A percentile compares a stretch with the other conserved stretches of the same genome.
Evolutionary conservation across 208 protist genomes (phyloP).

Genomic region (Leishmania amazonensis): DNA sequence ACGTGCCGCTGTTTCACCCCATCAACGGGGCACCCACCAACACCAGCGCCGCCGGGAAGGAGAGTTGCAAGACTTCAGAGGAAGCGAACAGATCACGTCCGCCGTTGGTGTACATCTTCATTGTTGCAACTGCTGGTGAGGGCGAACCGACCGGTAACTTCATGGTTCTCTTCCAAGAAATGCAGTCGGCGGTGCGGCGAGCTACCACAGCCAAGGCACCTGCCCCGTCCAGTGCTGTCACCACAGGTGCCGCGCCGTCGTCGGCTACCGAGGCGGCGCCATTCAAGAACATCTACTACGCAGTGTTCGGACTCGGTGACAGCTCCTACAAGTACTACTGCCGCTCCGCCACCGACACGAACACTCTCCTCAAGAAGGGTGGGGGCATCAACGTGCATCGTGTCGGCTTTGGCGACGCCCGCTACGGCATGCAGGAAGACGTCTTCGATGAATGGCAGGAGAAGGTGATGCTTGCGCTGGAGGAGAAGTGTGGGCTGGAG

Average conservation of each 20-base stretch:
- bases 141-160: conserved; percentile 74
- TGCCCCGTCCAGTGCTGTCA: neutral
- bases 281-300: conserved; percentile 66
- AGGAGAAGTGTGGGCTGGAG: conserved; percentile 35
- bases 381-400: conserved; percentile 58
- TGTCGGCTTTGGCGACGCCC: conserved; percentile 66
- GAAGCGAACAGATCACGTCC: neutral
- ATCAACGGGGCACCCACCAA: neutral
- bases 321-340: conserved; percentile 97
- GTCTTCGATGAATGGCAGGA: conserved; percentile 79
- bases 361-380: conserved; percentile 56
- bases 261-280: conserved; percentile 17
- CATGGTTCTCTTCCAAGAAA: conserved; percentile 52
- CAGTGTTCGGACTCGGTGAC: conserved; percentile 95
- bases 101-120: conserved; percentile 55
- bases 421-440: conserved; percentile 54
- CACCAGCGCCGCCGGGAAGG: neutral
- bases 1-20: conserved; percentile 27
- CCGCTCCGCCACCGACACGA: conserved; percentile 45
- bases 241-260: neutral
- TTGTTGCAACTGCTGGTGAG: conserved; percentile 71
- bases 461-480: conserved; percentile 46
- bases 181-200: conserved; percentile 34
- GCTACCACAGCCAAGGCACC: neutral
- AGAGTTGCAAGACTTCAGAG: neutral